phyloP scores from a whole-genome alignment of 163 green algal genomes.

The Chlamydomonas reinhardtii region DNA sequence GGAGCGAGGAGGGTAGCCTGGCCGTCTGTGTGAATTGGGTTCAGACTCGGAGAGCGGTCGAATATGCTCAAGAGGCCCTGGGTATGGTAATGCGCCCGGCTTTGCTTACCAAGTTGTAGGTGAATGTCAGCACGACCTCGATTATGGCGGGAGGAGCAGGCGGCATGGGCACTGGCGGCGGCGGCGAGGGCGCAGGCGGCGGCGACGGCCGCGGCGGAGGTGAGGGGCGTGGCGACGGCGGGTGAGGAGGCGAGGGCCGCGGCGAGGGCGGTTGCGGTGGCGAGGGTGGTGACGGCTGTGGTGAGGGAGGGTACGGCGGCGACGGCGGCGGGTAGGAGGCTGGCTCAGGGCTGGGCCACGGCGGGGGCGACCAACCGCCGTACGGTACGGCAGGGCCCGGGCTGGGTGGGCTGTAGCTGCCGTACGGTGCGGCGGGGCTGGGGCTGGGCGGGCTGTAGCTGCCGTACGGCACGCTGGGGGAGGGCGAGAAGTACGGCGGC shows the following conservation, averaged over 20 bases:
- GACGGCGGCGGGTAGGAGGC: not conserved
- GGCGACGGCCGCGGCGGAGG: not conserved
- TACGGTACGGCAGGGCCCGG: not conserved
- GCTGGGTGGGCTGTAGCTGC: not conserved
- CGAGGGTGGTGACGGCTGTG: too few relatives aligned
- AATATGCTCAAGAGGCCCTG: too few relatives aligned
- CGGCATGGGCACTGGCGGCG: not conserved
- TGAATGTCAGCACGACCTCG: not conserved
- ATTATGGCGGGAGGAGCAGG: not conserved
- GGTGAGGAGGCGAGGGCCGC: not conserved
- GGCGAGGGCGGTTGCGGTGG: too few relatives aligned
- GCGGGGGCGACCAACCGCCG: not conserved
- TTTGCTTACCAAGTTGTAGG: not conserved
- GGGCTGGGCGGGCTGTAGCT: not conserved
- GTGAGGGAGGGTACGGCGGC: not conserved
- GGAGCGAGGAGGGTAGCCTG: too few relatives aligned
- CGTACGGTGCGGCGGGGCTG: not conserved
- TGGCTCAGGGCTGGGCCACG: not conserved
- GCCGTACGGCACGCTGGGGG: not conserved
- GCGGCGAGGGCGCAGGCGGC: not conserved
- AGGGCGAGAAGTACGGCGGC: too few relatives aligned
- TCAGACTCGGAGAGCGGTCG: too few relatives aligned
- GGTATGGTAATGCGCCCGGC: too few relatives aligned
- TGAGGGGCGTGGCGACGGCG: not conserved
- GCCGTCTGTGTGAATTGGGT: too few relatives aligned